Conservation (phyloP, 164 flowering plant species). For the Stephania japonica region DNA sequence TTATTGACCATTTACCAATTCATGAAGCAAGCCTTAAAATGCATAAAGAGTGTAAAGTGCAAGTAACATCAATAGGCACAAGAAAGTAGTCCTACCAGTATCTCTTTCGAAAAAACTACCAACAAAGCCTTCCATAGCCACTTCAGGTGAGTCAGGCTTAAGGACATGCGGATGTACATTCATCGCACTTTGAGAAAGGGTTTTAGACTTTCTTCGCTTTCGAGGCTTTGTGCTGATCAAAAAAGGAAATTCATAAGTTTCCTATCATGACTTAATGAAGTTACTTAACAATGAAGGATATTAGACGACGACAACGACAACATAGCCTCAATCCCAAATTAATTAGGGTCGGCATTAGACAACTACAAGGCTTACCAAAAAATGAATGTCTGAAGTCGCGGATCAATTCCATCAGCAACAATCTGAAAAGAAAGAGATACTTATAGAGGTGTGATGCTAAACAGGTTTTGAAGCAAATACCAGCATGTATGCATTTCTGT, state of each 20-base stretch:
- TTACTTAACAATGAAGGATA: too few relatives aligned
- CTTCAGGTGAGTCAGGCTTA: conserved; percentile 42
- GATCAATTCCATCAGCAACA: conserved; percentile 61
- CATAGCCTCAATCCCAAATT: too few relatives aligned
- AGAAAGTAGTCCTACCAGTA: conserved; percentile 32
- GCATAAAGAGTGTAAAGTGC: conserved; percentile 2
- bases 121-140: conserved; percentile 27
- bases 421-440: conserved; percentile 33
- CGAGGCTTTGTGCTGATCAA: conserved; percentile 53
- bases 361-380: conserved; percentile 44
- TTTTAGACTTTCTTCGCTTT: conserved; percentile 37
- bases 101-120: conserved; percentile 30
- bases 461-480: neutral
- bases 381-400: conserved; percentile 55
- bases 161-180: conserved; percentile 45
- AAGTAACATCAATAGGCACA: conserved; percentile 11
- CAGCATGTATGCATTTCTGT: neutral
- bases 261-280: too few relatives aligned
- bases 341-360: neutral
- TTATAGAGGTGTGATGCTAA: neutral
- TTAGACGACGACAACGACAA: neutral
- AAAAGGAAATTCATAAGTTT: neutral
- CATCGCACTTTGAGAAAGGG: conserved; percentile 29
- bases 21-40: conserved; percentile 12
- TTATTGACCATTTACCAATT: conserved; percentile 13